These are phyloP conservation scores for Neocucurbitaria cava DNA, from an alignment of 2,329 filamentous ascomycete species.

Conservation along the genomic window DNA sequence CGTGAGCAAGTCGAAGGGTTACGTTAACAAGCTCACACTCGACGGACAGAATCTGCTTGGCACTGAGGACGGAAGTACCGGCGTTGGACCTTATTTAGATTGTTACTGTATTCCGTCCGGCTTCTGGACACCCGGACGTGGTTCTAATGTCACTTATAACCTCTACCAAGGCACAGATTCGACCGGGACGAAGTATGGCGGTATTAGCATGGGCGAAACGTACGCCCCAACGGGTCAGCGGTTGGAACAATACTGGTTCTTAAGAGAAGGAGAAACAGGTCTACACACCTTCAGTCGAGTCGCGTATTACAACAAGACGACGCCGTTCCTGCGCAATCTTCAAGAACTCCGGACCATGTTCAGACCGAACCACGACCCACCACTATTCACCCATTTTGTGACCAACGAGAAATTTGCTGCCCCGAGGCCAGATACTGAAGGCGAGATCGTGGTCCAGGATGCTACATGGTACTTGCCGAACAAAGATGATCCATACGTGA, in stretches of 20 bases:
- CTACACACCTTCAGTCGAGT: slow-evolving; percentile 61
- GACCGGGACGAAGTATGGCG: slow-evolving; percentile 61
- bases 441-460: slow-evolving; percentile 63
- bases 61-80: slow-evolving; percentile 32
- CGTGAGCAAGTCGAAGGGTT: slow-evolving; percentile 53
- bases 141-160: slow-evolving; percentile 58
- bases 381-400: slow-evolving; percentile 54
- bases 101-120: slow-evolving; percentile 61
- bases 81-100: slow-evolving; percentile 50
- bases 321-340: slow-evolving; percentile 64
- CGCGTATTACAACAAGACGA: slow-evolving; percentile 64
- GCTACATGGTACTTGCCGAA: slow-evolving; percentile 66
- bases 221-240: slow-evolving; percentile 64
- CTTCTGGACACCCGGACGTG: slow-evolving; percentile 61
- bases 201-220: slow-evolving; percentile 65
- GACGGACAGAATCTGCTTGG: slow-evolving; percentile 50
- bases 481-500: slow-evolving; percentile 60
- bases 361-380: slow-evolving; percentile 58
- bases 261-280: slow-evolving; percentile 65
- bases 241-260: slow-evolving; percentile 69
- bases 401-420: slow-evolving; percentile 64
- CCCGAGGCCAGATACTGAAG: slow-evolving; percentile 57
- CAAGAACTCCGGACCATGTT: slow-evolving; percentile 66
- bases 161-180: slow-evolving; percentile 54
- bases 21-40: slow-evolving; percentile 53